Percentiles rank a stretch among this genome's conserved stretches.
phyloP scores from a whole-genome alignment of 148 eudicot species.

The Arctostaphylos glauca region DNA sequence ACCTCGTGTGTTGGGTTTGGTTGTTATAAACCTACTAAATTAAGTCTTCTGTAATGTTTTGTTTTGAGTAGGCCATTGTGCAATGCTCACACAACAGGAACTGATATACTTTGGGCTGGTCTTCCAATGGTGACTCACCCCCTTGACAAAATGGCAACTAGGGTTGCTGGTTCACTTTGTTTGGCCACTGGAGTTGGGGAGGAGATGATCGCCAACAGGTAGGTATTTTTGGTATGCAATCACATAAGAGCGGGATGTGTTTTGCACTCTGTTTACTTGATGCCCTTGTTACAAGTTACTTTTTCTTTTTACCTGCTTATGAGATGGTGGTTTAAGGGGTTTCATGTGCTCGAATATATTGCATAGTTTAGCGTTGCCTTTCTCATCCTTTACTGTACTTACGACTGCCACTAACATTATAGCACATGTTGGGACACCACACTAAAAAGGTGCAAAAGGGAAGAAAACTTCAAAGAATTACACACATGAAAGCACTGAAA shows the following conservation, averaged over 20 bases:
- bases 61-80: slow-evolving; percentile 66
- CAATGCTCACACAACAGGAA: slow-evolving; percentile 97
- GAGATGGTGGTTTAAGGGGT: neutral
- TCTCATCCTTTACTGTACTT: neutral
- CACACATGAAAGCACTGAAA: neutral
- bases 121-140: slow-evolving; percentile 91
- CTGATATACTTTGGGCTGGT: slow-evolving; percentile 99
- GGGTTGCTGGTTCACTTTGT: slow-evolving; percentile 93
- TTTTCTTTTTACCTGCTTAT: neutral
- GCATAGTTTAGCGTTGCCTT: neutral
- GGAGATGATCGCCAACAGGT: slow-evolving; percentile 85
- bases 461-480: neutral
- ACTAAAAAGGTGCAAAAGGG: neutral
- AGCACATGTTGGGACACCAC: neutral
- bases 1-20: neutral
- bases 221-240: neutral
- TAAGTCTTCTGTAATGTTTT: neutral
- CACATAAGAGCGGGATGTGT: neutral
- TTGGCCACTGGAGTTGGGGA: slow-evolving; percentile 86
- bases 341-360: neutral
- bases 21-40: neutral
- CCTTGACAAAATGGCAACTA: slow-evolving; percentile 89
- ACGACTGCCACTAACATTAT: neutral
- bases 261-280: neutral
- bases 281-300: neutral